phyloP scores from a whole-genome alignment of 768 basidiomycete species.

The Hygrophoropsis aurantiaca region DNA sequence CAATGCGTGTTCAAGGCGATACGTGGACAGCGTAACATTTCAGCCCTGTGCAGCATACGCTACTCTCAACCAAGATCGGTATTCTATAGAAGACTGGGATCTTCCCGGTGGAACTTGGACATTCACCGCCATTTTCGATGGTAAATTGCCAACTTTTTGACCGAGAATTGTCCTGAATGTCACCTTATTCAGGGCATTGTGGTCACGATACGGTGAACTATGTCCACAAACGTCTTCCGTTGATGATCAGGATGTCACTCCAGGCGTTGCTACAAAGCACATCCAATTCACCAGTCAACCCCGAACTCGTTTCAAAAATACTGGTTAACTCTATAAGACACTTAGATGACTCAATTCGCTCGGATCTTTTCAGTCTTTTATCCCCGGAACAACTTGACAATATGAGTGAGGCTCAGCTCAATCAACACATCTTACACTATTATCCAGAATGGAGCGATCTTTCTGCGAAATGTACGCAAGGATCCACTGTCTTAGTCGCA shows the following conservation, averaged over 20 bases:
- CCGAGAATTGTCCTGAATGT: background rate
- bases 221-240: constrained; percentile 39
- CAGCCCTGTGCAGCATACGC: constrained; percentile 41
- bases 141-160: constrained; percentile 20
- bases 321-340: constrained; percentile 37
- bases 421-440: constrained; percentile 37
- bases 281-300: constrained; percentile 17
- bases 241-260: constrained; percentile 39
- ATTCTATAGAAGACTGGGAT: constrained; percentile 39
- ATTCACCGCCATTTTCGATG: constrained; percentile 48
- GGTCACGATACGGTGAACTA: constrained; percentile 49
- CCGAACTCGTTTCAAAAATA: constrained; percentile 37
- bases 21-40: constrained; percentile 41
- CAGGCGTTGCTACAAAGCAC: constrained; percentile 30
- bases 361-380: constrained; percentile 44
- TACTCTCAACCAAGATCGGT: constrained; percentile 42
- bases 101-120: constrained; percentile 41
- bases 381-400: constrained; percentile 34
- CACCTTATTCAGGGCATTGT: constrained; percentile 40
- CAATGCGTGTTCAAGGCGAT: constrained; percentile 29
- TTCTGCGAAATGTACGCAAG: constrained; percentile 32
- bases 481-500: constrained; percentile 31
- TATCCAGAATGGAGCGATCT: constrained; percentile 36
- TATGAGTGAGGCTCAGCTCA: constrained; percentile 39
- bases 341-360: constrained; percentile 44